Base-by-base conservation (phyloP, 2,329 filamentous ascomycete species). In the Ceratocystis smalleyi region DNA sequence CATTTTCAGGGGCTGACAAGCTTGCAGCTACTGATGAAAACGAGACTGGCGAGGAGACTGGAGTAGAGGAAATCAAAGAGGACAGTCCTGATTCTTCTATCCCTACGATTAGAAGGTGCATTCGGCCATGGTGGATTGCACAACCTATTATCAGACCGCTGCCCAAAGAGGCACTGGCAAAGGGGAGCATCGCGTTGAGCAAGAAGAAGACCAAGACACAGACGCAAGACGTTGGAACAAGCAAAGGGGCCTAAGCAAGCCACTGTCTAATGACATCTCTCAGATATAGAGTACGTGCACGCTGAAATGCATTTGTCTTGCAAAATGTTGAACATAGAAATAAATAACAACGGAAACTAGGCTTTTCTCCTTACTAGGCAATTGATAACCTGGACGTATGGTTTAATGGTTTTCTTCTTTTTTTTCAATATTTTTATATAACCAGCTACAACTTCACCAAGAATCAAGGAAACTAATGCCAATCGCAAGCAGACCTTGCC, bases 111-210 rank as follows among this genome's bases (percentile, higher is more conserved):
- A 82, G 81, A 64, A 78, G 83, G 67, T 95, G 90, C 71, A 86
- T 85, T 72, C 77, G 90, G 68, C 91, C 91, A 0, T 96, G 86
- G 82, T 96, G 90, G 89, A 81, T 96, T 3, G 90, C 85, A 62
- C 91, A 97, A 76, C 87, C 92, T 3, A 89, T 95, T 70, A 82
- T 96, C 5, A 78, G 91, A 64, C 91, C 91, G 49, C 73, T 96
- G 70, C 94, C 94, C 0, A 88, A 87, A 69, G 92, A 97, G 76
- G 94, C 94, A 1, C 71, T 94, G 68, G 85, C 86, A 67, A 91
- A 89, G 72, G 91, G 91, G 0, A 86, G 88, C 1, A 79, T 95
- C 73, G 82, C 79, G 65, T 72, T 86, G 67, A 89, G 85, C 70
- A 91, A 90, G 76, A 91, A 91, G 72, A 79, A 81, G 40, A 78